A percentile compares a stretch with the other conserved stretches of the same genome.
These are phyloP conservation scores for Aspergillus nomiae DNA, from an alignment of 2,329 filamentous ascomycete genomes.

Conservation along the genomic window DNA sequence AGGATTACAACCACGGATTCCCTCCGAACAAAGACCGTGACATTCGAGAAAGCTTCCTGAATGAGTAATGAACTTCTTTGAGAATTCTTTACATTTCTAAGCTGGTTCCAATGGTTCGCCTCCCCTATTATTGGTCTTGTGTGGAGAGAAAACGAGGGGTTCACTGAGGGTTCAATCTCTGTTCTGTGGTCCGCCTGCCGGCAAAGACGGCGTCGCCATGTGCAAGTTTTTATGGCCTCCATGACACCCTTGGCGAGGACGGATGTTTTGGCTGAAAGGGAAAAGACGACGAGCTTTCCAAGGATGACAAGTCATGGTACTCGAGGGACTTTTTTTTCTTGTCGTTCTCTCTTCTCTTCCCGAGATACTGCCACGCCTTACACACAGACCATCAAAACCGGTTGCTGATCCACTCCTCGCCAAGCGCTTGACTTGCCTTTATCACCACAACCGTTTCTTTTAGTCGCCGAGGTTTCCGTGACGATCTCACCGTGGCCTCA, in stretches of 20 bases:
- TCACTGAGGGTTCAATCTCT: too few species aligned
- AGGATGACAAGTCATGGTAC: not conserved
- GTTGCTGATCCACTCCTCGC: not conserved
- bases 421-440: not conserved
- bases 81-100: not conserved
- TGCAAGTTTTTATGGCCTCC: not conserved
- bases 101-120: not conserved
- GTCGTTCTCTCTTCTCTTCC: not conserved
- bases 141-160: not conserved
- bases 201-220: not conserved
- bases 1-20: not conserved
- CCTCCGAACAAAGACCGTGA: not conserved
- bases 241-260: not conserved
- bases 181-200: too few species aligned
- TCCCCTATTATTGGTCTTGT: not conserved
- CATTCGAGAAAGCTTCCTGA: constrained; percentile 1
- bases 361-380: not conserved
- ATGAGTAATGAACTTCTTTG: not conserved
- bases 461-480: not conserved
- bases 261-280: not conserved
- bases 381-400: too few species aligned
- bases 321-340: not conserved
- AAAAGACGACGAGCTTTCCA: not conserved
- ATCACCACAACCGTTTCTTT: not conserved
- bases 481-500: not conserved